These are phyloP conservation scores for Aphanomyces euteiches DNA, from an alignment of 352 stramenopile species.

Conservation along the genomic window DNA sequence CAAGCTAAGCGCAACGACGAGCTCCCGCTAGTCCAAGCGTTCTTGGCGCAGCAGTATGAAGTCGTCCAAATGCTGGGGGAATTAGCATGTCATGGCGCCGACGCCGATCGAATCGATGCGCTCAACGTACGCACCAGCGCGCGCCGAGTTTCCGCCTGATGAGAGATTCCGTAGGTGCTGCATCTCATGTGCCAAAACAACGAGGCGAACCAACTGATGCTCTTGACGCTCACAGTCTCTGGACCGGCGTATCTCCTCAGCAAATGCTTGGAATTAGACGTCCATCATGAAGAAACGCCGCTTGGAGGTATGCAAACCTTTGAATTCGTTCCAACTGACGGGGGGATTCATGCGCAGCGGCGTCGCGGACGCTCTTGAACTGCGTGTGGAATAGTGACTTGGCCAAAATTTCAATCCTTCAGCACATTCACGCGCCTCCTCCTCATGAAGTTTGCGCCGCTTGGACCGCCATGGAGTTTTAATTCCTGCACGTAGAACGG, in stretches of 20 bases:
- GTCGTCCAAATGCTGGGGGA: conserved; percentile 63
- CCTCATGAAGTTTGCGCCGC: conserved; percentile 23
- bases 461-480: too few relatives aligned
- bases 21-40: conserved; percentile 52
- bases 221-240: conserved; percentile 45
- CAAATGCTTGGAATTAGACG: conserved; percentile 55
- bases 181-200: conserved; percentile 51
- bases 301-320: conserved; percentile 32
- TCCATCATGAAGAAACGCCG: conserved; percentile 54
- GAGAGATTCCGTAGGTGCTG: conserved; percentile 40
- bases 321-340: not conserved
- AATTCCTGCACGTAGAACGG: not conserved
- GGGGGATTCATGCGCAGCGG: conserved; percentile 32
- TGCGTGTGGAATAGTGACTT: conserved; percentile 60
- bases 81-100: conserved; percentile 52
- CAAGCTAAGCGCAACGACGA: conserved; percentile 46
- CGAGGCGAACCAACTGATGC: conserved; percentile 64
- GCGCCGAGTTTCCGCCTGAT: not conserved
- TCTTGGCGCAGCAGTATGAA: conserved; percentile 50
- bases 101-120: conserved; percentile 21
- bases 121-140: not conserved
- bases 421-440: conserved; percentile 57
- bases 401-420: conserved; percentile 61
- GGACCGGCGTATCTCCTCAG: conserved; percentile 39
- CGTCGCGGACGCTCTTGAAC: conserved; percentile 55